phyloP scores from a whole-genome alignment of 164 flowering plant species.

The Umbellularia californica region DNA sequence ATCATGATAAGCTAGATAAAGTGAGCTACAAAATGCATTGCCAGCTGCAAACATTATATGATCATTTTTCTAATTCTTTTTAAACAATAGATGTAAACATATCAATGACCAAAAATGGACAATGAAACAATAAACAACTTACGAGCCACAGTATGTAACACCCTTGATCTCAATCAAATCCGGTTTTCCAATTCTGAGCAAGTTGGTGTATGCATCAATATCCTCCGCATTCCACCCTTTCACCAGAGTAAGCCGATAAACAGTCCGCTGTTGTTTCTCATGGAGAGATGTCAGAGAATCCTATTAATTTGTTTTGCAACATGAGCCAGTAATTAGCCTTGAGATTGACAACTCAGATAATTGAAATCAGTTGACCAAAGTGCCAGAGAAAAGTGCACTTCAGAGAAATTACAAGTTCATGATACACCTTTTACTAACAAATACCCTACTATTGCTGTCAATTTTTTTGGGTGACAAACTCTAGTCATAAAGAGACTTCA shows the following conservation, averaged over 20 bases:
- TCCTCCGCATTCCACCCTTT: slow-evolving; percentile 99
- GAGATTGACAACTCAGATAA: not conserved
- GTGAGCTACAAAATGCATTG: not conserved
- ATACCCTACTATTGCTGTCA: not conserved
- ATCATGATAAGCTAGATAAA: slow-evolving; percentile 1
- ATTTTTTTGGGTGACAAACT: not conserved
- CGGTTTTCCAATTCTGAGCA: slow-evolving; percentile 75
- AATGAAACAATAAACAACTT: slow-evolving; percentile 25
- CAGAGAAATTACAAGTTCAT: no score
- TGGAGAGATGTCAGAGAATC: slow-evolving; percentile 78
- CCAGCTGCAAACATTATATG: no score
- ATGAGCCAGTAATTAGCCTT: not conserved
- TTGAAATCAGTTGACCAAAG: not conserved
- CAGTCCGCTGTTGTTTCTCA: slow-evolving; percentile 87
- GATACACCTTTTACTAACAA: not conserved
- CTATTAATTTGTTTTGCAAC: slow-evolving; percentile 22
- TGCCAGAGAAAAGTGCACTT: no score
- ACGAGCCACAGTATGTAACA: slow-evolving; percentile 98
- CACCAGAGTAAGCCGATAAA: slow-evolving; percentile 85
- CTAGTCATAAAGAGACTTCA: no score
- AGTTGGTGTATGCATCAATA: slow-evolving; percentile 71
- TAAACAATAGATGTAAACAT: not conserved
- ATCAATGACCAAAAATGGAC: not conserved
- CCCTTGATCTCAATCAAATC: slow-evolving; percentile 98
- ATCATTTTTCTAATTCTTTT: no score